phyloP scores from a whole-genome alignment of 495 filamentous ascomycete species.

The Monascus purpureus region DNA sequence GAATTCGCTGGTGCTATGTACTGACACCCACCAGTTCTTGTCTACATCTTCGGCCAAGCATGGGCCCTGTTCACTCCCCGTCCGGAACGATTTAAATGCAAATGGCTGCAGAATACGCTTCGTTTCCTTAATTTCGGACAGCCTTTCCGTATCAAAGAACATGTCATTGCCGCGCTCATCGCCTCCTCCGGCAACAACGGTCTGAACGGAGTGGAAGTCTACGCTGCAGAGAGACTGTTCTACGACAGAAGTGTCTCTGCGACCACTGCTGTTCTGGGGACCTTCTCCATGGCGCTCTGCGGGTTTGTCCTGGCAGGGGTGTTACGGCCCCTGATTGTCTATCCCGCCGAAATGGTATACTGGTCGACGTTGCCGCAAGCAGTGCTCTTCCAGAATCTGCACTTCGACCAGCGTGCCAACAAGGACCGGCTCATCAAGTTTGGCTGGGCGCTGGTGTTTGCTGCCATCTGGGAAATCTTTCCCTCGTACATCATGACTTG shows the following conservation, averaged over 20 bases:
- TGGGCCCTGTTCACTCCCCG: constrained; percentile 11
- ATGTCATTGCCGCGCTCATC: constrained; percentile 8
- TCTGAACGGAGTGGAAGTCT: constrained; percentile 5
- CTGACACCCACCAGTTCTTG: constrained; percentile 6
- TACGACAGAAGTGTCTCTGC: constrained; percentile 4
- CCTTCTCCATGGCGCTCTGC: constrained; percentile 6
- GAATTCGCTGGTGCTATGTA: neutral
- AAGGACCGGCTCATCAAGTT: constrained; percentile 8
- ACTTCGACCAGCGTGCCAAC: constrained; percentile 7
- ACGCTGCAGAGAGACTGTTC: constrained; percentile 6
- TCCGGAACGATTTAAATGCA: constrained; percentile 8
- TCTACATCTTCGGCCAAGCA: constrained; percentile 13
- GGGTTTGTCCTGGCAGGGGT: constrained; percentile 21
- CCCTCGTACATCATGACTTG: constrained; percentile 35
- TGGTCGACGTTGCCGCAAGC: constrained; percentile 9
- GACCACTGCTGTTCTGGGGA: constrained; percentile 4
- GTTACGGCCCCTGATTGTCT: constrained; percentile 8
- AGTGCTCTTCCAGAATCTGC: constrained; percentile 8
- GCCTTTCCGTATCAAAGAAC: constrained; percentile 10
- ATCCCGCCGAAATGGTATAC: constrained; percentile 12
- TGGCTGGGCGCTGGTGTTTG: constrained; percentile 4
- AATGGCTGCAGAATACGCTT: constrained; percentile 9
- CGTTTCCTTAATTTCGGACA: constrained; percentile 10
- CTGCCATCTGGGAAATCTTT: constrained; percentile 31
- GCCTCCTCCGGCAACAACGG: constrained; percentile 10